Conservation (phyloP, 768 basidiomycete species). For the Cyclocybe aegerita region DNA sequence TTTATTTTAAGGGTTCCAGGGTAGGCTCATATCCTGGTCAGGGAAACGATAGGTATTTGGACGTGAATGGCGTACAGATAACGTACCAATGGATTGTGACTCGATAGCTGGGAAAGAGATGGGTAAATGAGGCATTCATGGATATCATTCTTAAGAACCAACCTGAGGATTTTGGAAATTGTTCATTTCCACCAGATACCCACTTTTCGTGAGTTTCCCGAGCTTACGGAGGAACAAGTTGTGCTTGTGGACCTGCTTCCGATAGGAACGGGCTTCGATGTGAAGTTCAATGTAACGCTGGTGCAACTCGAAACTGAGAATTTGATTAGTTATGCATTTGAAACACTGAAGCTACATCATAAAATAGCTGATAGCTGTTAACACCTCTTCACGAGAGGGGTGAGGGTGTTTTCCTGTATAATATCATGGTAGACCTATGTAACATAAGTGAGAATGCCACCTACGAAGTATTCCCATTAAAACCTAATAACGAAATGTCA, state of each 20-base stretch:
- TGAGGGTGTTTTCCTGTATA: slow-evolving; percentile 25
- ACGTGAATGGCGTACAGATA: too few species aligned
- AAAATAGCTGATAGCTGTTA: slow-evolving; percentile 30
- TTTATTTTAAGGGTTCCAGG: too few species aligned
- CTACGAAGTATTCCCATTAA: slow-evolving; percentile 10
- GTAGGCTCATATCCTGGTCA: too few species aligned
- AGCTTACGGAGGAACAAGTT: slow-evolving; percentile 16
- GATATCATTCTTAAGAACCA: neutral
- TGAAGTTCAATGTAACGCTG: slow-evolving; percentile 28
- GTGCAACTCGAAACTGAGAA: slow-evolving; percentile 31
- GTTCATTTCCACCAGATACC: slow-evolving; percentile 27
- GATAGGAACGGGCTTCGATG: slow-evolving; percentile 20
- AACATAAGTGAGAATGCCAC: slow-evolving; percentile 2
- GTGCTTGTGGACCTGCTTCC: slow-evolving; percentile 16
- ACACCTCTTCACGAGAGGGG: slow-evolving; percentile 25
- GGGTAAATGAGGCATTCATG: too few species aligned
- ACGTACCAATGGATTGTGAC: too few species aligned
- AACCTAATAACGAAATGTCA: too few species aligned
- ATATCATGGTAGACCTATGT: neutral
- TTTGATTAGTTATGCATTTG: neutral
- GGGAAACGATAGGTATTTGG: too few species aligned
- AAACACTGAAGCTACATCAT: neutral
- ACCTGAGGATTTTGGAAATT: slow-evolving; percentile 39
- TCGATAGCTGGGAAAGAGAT: too few species aligned
- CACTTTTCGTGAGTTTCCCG: slow-evolving; percentile 13